Evolutionary conservation across 2,329 filamentous ascomycete genomes (phyloP).

Genomic region (Phaeoacremonium minimum): DNA sequence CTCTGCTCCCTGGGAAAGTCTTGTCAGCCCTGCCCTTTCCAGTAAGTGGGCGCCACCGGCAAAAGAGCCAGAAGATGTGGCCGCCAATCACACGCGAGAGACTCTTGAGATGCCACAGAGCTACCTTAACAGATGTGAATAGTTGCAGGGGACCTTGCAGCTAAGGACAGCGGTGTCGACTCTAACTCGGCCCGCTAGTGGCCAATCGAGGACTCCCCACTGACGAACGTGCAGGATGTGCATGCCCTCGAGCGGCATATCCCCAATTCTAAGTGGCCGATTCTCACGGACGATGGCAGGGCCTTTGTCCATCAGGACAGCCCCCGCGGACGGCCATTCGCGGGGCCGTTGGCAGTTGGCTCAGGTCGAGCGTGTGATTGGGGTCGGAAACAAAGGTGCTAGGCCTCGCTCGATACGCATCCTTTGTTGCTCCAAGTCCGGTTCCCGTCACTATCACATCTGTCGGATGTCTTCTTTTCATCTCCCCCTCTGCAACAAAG

Average conservation of each 20-base stretch:
- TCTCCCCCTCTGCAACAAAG: no score
- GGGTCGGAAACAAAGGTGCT: neutral
- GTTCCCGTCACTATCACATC: neutral
- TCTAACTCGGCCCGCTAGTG: slow-evolving; percentile 9
- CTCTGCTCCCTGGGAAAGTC: neutral
- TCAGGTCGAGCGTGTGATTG: neutral
- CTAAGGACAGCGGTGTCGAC: slow-evolving; percentile 8
- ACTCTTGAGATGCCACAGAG: neutral
- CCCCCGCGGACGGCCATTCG: no score
- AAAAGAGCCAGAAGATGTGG: neutral
- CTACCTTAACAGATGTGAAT: slow-evolving; percentile 10
- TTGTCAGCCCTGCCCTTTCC: neutral
- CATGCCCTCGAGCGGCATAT: neutral
- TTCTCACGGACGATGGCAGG: no score
- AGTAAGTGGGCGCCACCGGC: neutral
- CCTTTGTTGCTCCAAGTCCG: neutral
- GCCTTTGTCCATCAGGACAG: no score
- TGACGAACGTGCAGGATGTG: no score
- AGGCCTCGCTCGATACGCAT: neutral
- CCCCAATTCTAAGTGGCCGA: neutral
- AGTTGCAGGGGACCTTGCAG: slow-evolving; percentile 15
- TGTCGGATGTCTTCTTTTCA: neutral
- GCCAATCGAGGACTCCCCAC: slow-evolving; percentile 4
- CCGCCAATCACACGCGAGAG: neutral
- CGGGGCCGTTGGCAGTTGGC: neutral